phyloP scores from a whole-genome alignment of 2,329 filamentous ascomycete genomes.

The Aspergillus sp. region DNA sequence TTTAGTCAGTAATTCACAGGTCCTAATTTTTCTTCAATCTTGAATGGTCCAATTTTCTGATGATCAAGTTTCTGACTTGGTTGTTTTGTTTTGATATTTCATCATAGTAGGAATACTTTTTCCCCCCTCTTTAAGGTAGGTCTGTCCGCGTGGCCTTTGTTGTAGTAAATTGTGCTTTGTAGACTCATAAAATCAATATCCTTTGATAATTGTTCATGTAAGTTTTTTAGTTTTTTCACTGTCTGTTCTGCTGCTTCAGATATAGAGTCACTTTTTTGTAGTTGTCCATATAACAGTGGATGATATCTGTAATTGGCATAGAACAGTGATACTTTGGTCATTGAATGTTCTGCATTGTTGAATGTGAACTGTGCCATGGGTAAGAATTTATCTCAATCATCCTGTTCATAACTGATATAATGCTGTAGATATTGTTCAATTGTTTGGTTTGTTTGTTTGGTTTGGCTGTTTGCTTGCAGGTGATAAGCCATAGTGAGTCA shows the following conservation, averaged over 20 bases:
- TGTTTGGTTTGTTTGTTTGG: conserved; percentile 1
- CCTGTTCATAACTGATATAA: conserved; percentile 6
- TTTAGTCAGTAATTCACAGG: neutral
- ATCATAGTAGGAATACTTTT: conserved; percentile 1
- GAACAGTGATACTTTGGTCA: neutral
- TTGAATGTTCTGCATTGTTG: neutral
- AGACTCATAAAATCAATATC: no score
- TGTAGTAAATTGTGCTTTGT: no score
- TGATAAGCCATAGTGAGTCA: neutral
- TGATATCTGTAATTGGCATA: neutral
- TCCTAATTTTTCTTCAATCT: conserved; percentile 1
- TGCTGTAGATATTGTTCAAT: conserved; percentile 6
- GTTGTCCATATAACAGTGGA: neutral
- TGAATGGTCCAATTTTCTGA: neutral
- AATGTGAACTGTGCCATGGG: neutral
- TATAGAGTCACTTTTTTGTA: neutral
- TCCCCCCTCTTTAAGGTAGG: neutral
- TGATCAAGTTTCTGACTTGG: conserved; percentile 2
- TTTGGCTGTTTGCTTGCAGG: neutral
- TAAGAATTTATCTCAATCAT: conserved; percentile 1
- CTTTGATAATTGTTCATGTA: no score
- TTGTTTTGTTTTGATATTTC: conserved; percentile 2
- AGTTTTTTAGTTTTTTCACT: neutral
- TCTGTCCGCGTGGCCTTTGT: no score
- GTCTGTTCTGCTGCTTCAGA: neutral